Base-by-base conservation (phyloP, 371 early-diverging fungal species). In the Actinomucor elegans region DNA sequence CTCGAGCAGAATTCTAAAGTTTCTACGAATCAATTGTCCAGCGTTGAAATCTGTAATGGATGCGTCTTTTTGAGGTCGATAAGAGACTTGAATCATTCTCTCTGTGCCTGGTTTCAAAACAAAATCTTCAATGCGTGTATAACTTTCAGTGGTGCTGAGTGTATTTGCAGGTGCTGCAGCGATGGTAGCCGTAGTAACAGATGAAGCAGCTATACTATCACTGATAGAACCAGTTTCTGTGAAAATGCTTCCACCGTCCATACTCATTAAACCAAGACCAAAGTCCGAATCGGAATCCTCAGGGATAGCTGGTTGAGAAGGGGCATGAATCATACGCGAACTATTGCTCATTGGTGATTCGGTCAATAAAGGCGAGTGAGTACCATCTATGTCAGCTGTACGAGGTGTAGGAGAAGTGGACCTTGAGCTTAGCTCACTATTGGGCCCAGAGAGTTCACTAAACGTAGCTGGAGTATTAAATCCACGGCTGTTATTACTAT, bases 91-190 rank as follows among this genome's bases (percentile, higher is more conserved):
- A 15, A 97, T 83, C 0, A 83, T 80, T 18, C 93, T 79, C 59
- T 94, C 94, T 26, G 84, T 81, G 4, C 97, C 97, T 2, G 97
- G 89, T 37, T 88, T 87, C 29, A 98, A 57, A 7, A 84, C 62
- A 14, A 97, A 62, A 58, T 98, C 98, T 52, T 97, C 99, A 44
- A 97, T 94, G 18, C 87, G 64, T 9, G 79, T 75, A 36, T 69
- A 77, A 37, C 66, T 77, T 14, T 69, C 74, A 2, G 37, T 24
- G 1, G 48, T 37, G 24, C 41, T 44, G n/a, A 49, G 42, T 12
- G 29, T 32, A 9, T 24, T 17, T 23, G 53, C 24, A 10, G 52
- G 33, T 27, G 43, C 11, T 31, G 31, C n/a, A n/a, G 46, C 38
- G 21, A 20, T 33, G 7, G 28, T 23, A 10, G 26, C 24, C 5